These are phyloP conservation scores for Sporobolomyces roseus DNA, from an alignment of 768 basidiomycete species.

Conservation along the genomic window DNA sequence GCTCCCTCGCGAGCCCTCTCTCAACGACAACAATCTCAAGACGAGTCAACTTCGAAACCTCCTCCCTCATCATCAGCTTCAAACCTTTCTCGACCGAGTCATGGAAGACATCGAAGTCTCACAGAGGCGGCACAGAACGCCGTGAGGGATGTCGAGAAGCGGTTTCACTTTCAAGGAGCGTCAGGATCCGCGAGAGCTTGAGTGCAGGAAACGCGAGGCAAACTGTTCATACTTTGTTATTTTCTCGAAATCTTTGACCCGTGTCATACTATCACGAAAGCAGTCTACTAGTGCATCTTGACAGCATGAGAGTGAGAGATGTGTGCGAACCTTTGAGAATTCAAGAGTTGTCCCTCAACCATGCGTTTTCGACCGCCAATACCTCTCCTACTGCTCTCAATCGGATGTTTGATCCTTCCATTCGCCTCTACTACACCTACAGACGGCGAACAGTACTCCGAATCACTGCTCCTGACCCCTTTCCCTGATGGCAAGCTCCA, in stretches of 20 bases:
- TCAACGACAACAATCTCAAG: conserved; percentile 3
- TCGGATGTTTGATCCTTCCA: neutral
- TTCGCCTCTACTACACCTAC: neutral
- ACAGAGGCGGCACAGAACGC: conserved; percentile 50
- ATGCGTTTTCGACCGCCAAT: conserved; percentile 1
- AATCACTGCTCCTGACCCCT: conserved; percentile 59
- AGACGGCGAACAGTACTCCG: conserved; percentile 51
- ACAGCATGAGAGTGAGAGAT: neutral
- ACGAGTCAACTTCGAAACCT: neutral
- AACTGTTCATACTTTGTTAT: neutral
- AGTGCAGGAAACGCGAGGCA: neutral
- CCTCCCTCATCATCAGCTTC: neutral
- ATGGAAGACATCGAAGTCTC: conserved; percentile 44
- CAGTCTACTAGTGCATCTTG: too few relatives aligned
- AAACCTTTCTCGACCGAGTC: neutral
- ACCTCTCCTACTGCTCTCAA: neutral
- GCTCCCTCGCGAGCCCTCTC: neutral
- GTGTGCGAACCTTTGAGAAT: neutral
- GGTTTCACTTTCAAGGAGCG: conserved; percentile 42
- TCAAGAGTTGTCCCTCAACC: neutral
- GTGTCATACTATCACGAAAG: neutral
- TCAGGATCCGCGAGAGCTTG: conserved; percentile 5
- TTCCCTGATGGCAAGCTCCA: conserved; percentile 78
- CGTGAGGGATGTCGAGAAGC: conserved; percentile 49
- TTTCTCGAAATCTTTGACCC: neutral